phyloP scores from a whole-genome alignment of 495 filamentous ascomycete genomes.

The Aspergillus indologenus region DNA sequence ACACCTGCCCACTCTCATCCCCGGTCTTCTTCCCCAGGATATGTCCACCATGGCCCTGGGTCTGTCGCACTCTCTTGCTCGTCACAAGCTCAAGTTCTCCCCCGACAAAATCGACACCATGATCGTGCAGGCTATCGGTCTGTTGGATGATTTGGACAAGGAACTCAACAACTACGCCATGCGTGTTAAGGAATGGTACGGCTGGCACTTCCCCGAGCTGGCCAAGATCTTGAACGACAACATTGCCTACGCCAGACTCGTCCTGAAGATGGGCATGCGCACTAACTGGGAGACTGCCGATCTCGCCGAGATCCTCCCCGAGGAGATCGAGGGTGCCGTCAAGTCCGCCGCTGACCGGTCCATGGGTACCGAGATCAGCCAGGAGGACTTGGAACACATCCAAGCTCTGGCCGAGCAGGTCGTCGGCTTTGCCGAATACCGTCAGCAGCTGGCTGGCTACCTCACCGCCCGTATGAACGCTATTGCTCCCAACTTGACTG shows the following conservation, averaged over 20 bases:
- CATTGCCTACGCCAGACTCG: constrained; percentile 84
- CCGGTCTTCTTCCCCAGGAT: constrained; percentile 78
- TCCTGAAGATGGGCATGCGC: constrained; percentile 84
- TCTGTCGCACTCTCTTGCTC: constrained; percentile 94
- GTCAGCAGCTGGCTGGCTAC: constrained; percentile 82
- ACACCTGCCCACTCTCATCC: constrained; percentile 86
- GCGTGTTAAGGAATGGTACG: constrained; percentile 99
- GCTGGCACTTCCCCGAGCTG: constrained; percentile 99
- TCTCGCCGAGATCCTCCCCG: constrained; percentile 87
- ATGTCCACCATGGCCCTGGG: constrained; percentile 91
- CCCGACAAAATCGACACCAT: constrained; percentile 99
- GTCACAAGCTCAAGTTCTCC: constrained; percentile 98
- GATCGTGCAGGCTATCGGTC: constrained; percentile 94
- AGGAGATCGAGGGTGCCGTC: constrained; percentile 89
- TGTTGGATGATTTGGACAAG: constrained; percentile 96
- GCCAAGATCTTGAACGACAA: constrained; percentile 97
- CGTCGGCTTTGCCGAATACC: constrained; percentile 84
- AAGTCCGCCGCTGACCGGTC: constrained; percentile 93
- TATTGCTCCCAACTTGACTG: constrained; percentile 93
- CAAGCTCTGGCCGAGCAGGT: constrained; percentile 89
- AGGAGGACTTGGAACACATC: constrained; percentile 88
- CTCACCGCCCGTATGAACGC: constrained; percentile 92
- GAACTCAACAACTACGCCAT: constrained; percentile 98
- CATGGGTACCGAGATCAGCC: constrained; percentile 96
- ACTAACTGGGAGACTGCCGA: constrained; percentile 70